Conservation (phyloP, 768 basidiomycete species). For the Phanerochaete carnosa region DNA sequence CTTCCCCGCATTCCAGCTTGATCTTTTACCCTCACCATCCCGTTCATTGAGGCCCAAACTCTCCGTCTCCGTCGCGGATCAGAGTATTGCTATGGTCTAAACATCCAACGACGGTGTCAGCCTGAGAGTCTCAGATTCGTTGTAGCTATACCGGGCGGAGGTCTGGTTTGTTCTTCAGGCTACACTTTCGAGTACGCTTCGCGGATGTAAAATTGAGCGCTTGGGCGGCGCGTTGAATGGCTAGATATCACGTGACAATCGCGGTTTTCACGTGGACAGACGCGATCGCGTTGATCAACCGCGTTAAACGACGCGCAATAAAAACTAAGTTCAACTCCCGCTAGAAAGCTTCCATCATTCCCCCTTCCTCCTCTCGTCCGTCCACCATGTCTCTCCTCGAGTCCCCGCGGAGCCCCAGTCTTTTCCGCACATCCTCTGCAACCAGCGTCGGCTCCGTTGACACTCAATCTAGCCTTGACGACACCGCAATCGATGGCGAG, state of each 20-base stretch:
- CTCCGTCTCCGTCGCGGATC: neutral
- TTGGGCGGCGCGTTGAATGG: neutral
- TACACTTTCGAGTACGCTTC: too few species aligned
- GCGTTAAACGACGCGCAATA: slow-evolving; percentile 5
- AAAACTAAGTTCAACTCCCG: slow-evolving; percentile 6
- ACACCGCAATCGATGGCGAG: slow-evolving; percentile 14
- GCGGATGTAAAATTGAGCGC: too few species aligned
- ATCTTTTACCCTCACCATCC: neutral
- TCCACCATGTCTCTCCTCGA: neutral
- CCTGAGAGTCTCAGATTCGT: neutral
- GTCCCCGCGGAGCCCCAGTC: slow-evolving; percentile 9
- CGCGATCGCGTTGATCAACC: slow-evolving; percentile 11
- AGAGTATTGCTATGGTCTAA: neutral
- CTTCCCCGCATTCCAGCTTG: neutral
- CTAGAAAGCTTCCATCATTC: slow-evolving; percentile 1
- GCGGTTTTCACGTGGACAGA: neutral
- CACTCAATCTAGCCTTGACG: slow-evolving; percentile 23
- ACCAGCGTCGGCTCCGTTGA: slow-evolving; percentile 57
- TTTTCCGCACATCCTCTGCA: slow-evolving; percentile 54
- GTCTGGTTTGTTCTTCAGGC: too few species aligned
- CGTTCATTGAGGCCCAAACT: neutral
- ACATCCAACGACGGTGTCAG: neutral
- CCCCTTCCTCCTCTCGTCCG: neutral
- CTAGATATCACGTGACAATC: neutral
- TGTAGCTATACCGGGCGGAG: too few species aligned